These are phyloP conservation scores for Bassia scoparia DNA, from an alignment of 148 eudicot genomes.

Conservation along the genomic window DNA sequence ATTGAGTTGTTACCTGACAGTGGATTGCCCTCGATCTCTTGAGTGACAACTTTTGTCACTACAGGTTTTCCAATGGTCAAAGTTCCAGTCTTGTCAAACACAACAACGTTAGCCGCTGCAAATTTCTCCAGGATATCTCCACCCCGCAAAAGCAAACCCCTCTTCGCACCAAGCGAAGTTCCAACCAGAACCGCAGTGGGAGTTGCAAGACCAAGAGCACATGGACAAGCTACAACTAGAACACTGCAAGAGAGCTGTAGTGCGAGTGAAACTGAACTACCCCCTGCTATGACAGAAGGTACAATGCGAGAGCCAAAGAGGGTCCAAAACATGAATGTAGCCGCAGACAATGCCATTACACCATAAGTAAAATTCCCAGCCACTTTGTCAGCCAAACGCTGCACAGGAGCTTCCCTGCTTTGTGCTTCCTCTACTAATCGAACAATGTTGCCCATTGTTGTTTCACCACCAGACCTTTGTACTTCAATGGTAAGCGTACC, in stretches of 20 bases:
- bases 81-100: conserved; percentile 96
- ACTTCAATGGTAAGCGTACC: conserved; percentile 92
- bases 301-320: conserved; percentile 65
- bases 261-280: conserved; percentile 75
- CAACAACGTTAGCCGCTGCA: conserved; percentile 67
- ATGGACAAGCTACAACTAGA: conserved; percentile 96
- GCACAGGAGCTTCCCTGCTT: conserved; percentile 95
- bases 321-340: conserved; percentile 93
- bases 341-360: conserved; percentile 93
- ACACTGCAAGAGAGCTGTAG: conserved; percentile 97
- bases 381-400: conserved; percentile 94
- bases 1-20: conserved; percentile 16
- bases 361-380: conserved; percentile 96
- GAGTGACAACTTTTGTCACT: conserved; percentile 73
- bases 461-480: conserved; percentile 87
- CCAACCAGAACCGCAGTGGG: conserved; percentile 99
- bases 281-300: conserved; percentile 65
- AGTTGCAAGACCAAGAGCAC: conserved; percentile 98
- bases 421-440: conserved; percentile 97
- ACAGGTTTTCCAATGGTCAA: conserved; percentile 86
- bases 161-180: conserved; percentile 94
- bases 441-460: conserved; percentile 89
- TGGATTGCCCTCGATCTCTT: conserved; percentile 29
- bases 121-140: conserved; percentile 87
- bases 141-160: conserved; percentile 91